Base-by-base conservation (phyloP, 345 rosid genomes). In the Odontarrhena argentea region DNA sequence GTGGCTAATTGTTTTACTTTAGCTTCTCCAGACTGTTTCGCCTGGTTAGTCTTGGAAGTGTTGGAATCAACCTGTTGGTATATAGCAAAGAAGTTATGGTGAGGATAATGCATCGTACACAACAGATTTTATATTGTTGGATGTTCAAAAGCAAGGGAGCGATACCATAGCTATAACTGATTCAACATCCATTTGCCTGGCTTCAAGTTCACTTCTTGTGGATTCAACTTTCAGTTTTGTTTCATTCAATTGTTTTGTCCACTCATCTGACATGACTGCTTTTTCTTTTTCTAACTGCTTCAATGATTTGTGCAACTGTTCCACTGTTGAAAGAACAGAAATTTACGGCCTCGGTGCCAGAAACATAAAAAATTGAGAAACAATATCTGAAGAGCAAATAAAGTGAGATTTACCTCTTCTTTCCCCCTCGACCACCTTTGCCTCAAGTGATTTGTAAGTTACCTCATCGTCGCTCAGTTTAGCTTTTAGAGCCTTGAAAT, bases 101-200 rank as follows among this genome's bases (percentile, higher is more conserved):
- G 9, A 32, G 46, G 32, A 34, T 46, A 12, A 53, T n/a, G 5
- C n/a, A 70, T 44, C 1, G 26, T 47, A 6, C 43, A 11, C 22
- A 18, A 32, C 2, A n/a, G 46, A 15, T 28, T 18, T 45, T 57
- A 14, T 28, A 24, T 24, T 26, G 18, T 30, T 10, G 60, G 35
- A 60, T 28, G 3, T n/a, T 12, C 2, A 3, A 48, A 43, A 63
- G n/a, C 1, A 68, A 42, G 35, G 48, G 48, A 22, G 48, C 1
- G 25, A 14, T 80, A 87, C 99, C 91, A 80, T 83, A 54, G 84
- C 82, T 43, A 91, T 73, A 9, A 88, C 73, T 74, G 84, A 77
- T 82, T 87, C 97, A 50, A 91, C 85, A 62, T 85, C 78, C 72
- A 61, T 81, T 74, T 89, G 97, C 62, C 96, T 85, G 63, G 73